phyloP scores from a whole-genome alignment of 2,329 filamentous ascomycete genomes.

The Macrophomina tecta region DNA sequence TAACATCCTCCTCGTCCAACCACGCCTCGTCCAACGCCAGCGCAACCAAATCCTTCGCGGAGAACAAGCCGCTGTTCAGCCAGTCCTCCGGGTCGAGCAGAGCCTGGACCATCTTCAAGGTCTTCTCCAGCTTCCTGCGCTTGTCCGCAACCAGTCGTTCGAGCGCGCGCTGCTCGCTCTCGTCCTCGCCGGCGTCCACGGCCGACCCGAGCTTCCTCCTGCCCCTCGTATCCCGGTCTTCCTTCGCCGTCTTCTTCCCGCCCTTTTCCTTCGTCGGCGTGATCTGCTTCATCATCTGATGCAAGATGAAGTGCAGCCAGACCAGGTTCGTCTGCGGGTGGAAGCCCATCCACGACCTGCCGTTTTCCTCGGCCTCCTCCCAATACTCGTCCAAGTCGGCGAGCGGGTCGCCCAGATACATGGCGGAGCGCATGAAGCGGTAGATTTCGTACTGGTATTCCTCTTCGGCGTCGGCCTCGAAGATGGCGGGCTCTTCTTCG shows the following conservation, averaged over 20 bases:
- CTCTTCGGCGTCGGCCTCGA: constrained; percentile 53
- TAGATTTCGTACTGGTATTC: constrained; percentile 65
- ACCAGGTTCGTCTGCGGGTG: constrained; percentile 67
- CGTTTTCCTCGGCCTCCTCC: constrained; percentile 31
- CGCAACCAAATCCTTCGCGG: constrained; percentile 44
- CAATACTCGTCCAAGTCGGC: constrained; percentile 38
- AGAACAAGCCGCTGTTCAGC: constrained; percentile 35
- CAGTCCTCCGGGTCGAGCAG: constrained; percentile 48
- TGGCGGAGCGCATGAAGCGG: constrained; percentile 56
- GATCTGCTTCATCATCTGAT: constrained; percentile 57
- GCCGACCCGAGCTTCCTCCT: constrained; percentile 50
- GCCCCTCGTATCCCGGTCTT: constrained; percentile 44
- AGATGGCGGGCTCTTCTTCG: constrained; percentile 50
- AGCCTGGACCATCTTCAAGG: constrained; percentile 44
- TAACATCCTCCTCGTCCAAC: constrained; percentile 43
- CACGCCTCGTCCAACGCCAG: constrained; percentile 43
- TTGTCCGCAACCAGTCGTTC: constrained; percentile 40
- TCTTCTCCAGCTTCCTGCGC: constrained; percentile 45
- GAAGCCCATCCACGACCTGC: constrained; percentile 58
- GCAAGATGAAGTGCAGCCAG: constrained; percentile 67
- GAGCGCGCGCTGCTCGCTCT: constrained; percentile 5
- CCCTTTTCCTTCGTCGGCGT: constrained; percentile 15
- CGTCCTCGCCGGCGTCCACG: constrained; percentile 50
- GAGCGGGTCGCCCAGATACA: constrained; percentile 54
- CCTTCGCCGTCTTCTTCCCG: constrained; percentile 35